Conservation (phyloP, 345 rosid genomes). For the Geranium rotundifolium region DNA sequence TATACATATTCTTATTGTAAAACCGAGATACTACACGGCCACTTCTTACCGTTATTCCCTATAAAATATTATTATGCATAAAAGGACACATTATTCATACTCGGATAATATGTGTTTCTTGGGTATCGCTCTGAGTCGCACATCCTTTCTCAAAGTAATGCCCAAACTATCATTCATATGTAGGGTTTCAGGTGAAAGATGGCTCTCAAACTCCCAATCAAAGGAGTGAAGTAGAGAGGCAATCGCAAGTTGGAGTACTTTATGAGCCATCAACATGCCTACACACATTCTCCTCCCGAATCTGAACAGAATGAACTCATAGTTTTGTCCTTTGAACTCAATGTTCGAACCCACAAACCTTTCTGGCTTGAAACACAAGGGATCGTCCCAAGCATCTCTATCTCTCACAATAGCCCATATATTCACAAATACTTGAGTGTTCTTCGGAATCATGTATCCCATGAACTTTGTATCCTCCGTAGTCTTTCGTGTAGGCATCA, state of each 20-base stretch:
- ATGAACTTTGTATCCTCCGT: conserved; percentile 28
- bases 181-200: too few species aligned
- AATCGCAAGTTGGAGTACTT: conserved; percentile 16
- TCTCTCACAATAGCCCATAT: conserved; percentile 56
- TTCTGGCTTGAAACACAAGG: conserved; percentile 24
- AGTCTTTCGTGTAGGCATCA: conserved; percentile 42
- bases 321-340: conserved; percentile 49
- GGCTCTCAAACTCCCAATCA: conserved; percentile 29
- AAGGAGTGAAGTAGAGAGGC: conserved; percentile 34
- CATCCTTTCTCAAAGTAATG: conserved; percentile 19
- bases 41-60: too few species aligned
- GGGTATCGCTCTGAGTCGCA: conserved; percentile 25
- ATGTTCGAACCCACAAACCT: conserved; percentile 27
- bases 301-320: conserved; percentile 35
- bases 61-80: too few species aligned
- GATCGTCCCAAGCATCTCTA: conserved; percentile 35
- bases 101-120: conserved; percentile 10
- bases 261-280: conserved; percentile 27
- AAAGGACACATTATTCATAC: too few species aligned
- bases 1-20: too few species aligned
- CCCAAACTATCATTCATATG: conserved; percentile 30
- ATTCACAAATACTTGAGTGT: conserved; percentile 42
- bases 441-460: conserved; percentile 39
- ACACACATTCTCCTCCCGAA: conserved; percentile 40
- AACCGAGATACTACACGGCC: too few species aligned